Base-by-base conservation (phyloP, 192 early-diverging fungal genomes). In the Coemansia sp. region DNA sequence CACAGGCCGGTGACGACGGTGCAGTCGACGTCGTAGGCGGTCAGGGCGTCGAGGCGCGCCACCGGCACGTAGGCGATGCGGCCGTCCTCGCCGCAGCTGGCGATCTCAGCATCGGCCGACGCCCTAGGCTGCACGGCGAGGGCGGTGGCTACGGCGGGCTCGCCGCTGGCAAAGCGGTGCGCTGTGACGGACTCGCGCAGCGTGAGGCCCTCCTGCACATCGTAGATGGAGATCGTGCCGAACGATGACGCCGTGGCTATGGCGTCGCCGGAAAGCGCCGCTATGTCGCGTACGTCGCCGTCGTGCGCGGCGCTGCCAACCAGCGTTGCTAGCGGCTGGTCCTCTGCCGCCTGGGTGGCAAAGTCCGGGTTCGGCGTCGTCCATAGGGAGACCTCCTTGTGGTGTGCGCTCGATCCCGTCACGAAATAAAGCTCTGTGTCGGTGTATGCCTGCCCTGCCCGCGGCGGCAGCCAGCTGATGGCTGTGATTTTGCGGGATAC, bases 41-140 rank as follows among this genome's bases (percentile, higher is more conserved):
- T 68, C 33, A 79, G 46, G 36, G 73, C 68, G 16, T 79, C 77
- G 3, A 74, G 59, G 3, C 77, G 67, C 9, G 67, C 31, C 6
- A 73, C 17, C 0, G 61, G 64, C 29, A 65, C 67, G 11, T 62
- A 79, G 8, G 71, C 66, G 19, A 84, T 44, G 1, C 50, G 34
- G 1, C 84, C 84, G 57, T 82, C 80, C 50, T 85, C 84, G 62
- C 80, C 84, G 45, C 80, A 76, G 48, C 79, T 79, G 27, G 80
- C 84, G 1, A 85, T 59, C 59, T 85, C 79, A 0, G 50, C 67
- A 29, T 74, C 74, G 0, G 46, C 16, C 0, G 66, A 13, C 6
- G 39, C 42, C 1, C 13, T 29, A 0, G 84, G 80, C 72, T 83
- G 84, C 3, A 70, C 66, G 0, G 71, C 54, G n/a, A 83, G 31